Evolutionary conservation across 208 protist genomes (phyloP).

Genomic region (Trypanosoma conorhini): DNA sequence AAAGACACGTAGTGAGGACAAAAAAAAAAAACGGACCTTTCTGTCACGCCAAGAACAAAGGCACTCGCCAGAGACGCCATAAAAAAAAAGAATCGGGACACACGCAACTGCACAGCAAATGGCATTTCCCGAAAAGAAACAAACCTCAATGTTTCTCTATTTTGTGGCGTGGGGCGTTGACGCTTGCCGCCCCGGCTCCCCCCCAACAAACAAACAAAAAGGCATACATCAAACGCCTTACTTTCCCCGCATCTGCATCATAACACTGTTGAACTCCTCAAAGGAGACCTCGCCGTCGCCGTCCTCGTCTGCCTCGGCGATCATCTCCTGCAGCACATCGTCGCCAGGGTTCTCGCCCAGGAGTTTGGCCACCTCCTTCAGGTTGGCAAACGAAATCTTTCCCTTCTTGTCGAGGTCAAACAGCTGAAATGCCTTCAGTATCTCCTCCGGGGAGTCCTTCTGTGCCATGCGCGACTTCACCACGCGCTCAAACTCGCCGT

Average conservation of each 20-base stretch:
- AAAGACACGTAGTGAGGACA: slow-evolving; percentile 3
- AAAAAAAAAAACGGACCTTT: not conserved
- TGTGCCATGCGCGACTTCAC: slow-evolving; percentile 91
- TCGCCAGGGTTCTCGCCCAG: slow-evolving; percentile 97
- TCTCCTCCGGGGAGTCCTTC: slow-evolving; percentile 94
- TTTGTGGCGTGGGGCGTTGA: too few relatives aligned
- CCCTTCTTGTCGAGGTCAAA: slow-evolving; percentile 97
- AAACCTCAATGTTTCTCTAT: not conserved
- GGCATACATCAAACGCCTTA: slow-evolving; percentile 27
- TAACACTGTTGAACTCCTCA: slow-evolving; percentile 97
- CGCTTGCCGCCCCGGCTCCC: not conserved
- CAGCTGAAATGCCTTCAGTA: slow-evolving; percentile 95
- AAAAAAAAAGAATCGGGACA: not conserved
- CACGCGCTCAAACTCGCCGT: slow-evolving; percentile 90
- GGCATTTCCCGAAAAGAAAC: not conserved
- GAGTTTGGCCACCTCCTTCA: slow-evolving; percentile 96
- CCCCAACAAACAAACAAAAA: slow-evolving; percentile 1
- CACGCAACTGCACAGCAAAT: not conserved
- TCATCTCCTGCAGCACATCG: slow-evolving; percentile 98
- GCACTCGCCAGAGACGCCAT: not conserved
- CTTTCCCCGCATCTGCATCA: slow-evolving; percentile 91
- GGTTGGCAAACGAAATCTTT: slow-evolving; percentile 96
- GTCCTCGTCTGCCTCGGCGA: slow-evolving; percentile 96
- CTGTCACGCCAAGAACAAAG: not conserved
- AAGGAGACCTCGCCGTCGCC: slow-evolving; percentile 96